A percentile compares a stretch with the other conserved stretches of the same genome.
These are phyloP conservation scores for Pyrus hybrid DNA, from an alignment of 331 rosid genomes.

Conservation along the genomic window DNA sequence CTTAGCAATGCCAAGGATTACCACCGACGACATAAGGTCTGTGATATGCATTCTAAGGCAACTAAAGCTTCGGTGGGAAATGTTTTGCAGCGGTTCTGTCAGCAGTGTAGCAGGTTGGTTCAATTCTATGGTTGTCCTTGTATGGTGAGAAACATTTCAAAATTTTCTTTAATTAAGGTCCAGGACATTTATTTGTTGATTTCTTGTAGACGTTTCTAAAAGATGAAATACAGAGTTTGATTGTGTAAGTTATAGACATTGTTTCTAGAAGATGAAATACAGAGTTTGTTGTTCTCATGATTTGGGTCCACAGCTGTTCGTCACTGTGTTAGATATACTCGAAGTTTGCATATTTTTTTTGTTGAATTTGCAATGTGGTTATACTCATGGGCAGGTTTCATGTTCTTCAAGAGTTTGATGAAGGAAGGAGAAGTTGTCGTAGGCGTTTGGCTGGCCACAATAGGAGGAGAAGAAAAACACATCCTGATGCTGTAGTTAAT, in stretches of 20 bases:
- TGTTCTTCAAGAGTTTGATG: constrained; percentile 76
- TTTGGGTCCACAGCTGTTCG: not conserved
- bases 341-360: not conserved
- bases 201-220: not conserved
- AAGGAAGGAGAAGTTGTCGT: constrained; percentile 82
- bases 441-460: constrained; percentile 81
- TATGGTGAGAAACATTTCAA: not conserved
- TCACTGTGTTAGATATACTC: not conserved
- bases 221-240: not conserved
- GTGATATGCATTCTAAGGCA: constrained; percentile 72
- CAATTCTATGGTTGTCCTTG: not conserved
- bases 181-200: not conserved
- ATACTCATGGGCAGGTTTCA: constrained; percentile 56
- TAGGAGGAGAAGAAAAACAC: constrained; percentile 65
- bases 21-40: constrained; percentile 74
- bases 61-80: constrained; percentile 55
- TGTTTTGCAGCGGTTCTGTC: constrained; percentile 79
- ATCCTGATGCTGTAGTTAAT: constrained; percentile 50
- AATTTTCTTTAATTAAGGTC: not conserved
- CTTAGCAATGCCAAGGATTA: constrained; percentile 73
- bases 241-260: constrained; percentile 3
- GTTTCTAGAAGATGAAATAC: not conserved
- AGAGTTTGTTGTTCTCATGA: not conserved
- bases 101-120: constrained; percentile 86
- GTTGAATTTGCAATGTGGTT: constrained; percentile 3